Evolutionary conservation across 2,329 filamentous ascomycete species (phyloP).

Genomic region (Alternaria consortialis): DNA sequence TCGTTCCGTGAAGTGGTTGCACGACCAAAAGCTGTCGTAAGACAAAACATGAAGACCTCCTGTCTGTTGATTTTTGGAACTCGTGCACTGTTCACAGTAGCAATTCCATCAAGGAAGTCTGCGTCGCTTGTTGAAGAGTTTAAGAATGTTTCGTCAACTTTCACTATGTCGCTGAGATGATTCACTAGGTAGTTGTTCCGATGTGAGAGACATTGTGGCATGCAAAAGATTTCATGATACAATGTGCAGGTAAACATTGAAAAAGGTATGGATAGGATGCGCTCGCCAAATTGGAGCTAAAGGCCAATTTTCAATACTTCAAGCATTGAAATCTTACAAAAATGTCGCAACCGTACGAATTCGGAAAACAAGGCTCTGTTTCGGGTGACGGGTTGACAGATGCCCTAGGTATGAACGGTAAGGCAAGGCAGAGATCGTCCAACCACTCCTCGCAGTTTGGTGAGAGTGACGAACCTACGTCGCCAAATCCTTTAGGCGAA

Average conservation of each 20-base stretch:
- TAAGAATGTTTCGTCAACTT: not conserved
- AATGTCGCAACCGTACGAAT: not conserved
- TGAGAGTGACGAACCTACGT: not conserved
- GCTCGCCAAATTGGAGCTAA: not conserved
- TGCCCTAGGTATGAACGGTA: not conserved
- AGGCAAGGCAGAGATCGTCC: not conserved
- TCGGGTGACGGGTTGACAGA: not conserved
- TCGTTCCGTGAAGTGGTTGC: not conserved
- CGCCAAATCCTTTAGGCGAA: not conserved
- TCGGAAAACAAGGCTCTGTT: not conserved
- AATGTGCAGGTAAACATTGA: not conserved
- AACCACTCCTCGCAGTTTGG: not conserved
- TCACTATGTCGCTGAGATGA: not conserved
- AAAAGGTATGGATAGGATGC: not conserved
- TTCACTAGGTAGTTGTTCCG: not conserved
- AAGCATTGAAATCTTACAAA: not conserved
- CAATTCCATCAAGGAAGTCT: not conserved
- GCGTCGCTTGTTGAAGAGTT: not conserved
- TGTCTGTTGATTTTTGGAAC: not conserved
- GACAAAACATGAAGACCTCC: not conserved
- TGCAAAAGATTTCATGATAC: not conserved
- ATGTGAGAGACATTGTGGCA: not conserved
- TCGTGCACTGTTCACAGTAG: not conserved
- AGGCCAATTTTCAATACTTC: not conserved
- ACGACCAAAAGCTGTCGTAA: not conserved